Base-by-base conservation (phyloP, 176 grass and related monocot species). In the Musa beccarii region DNA sequence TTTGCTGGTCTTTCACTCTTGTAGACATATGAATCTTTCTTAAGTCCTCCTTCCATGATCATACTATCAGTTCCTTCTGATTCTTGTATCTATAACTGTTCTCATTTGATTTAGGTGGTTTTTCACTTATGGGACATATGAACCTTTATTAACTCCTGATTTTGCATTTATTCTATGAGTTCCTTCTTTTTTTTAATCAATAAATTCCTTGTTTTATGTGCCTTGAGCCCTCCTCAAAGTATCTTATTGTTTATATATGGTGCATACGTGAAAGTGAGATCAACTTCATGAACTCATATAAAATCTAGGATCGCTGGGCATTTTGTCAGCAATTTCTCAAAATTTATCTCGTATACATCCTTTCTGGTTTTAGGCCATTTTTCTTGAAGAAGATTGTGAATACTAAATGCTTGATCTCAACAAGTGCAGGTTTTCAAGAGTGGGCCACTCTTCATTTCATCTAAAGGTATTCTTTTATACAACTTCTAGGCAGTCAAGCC, bases 391-490 rank as follows among this genome's bases (percentile, higher is more conserved):
- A 63, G 49, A 49, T 69, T 56, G 55, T 23, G n/a, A 55, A 77
- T 28, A 61, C n/a, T 74, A 71, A 57, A 75, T 68, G 54, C 57
- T 84, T 73, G 23, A 50, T 54, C 66, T 86, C 29, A 34, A 34
- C 65, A 73, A 74, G 19, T 85, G 75, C 86, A 99, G 95, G 83
- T 94, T 53, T 84, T 91, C 67, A 99, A 99, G 80, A 91, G 88
- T 87, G 95, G 95, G 25, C 80, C 87, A 85, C 85, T 99, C 78
- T 82, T 94, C 62, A 77, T 99, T 73, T 99, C 95, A 83, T 94
- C 90, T 25, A 99, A 99, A 94, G 95, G 95, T 91, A 34, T 34
- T 34, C 29, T 34, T 34, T 34, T 34, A 34, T 34, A 34, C 29
- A 56, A 52, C 52, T 65, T 9, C 21, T 2, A 24, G 49, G 19